These are phyloP conservation scores for Lotmaria passim DNA, from an alignment of 208 protist species.

Conservation along the genomic window DNA sequence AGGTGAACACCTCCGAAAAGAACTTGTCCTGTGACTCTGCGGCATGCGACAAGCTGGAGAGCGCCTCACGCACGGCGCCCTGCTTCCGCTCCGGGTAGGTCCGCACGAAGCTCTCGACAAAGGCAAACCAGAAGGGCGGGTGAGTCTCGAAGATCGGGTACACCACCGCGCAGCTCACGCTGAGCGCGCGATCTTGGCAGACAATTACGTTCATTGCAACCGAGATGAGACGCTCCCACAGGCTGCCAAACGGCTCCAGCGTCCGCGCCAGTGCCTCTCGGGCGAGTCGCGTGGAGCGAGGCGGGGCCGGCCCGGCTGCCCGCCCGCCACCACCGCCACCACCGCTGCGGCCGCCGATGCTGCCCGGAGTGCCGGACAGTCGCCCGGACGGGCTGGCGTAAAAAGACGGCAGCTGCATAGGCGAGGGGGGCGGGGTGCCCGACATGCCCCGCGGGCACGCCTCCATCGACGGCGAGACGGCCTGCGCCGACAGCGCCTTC, in stretches of 20 bases:
- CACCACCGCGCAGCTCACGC: slow-evolving; percentile 69
- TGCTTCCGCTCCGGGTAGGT: slow-evolving; percentile 76
- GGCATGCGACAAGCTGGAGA: slow-evolving; percentile 64
- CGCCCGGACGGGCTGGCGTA: slow-evolving; percentile 49
- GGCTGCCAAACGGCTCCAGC: slow-evolving; percentile 66
- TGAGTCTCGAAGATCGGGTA: slow-evolving; percentile 86
- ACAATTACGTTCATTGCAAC: slow-evolving; percentile 86
- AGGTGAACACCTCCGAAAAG: slow-evolving; percentile 82
- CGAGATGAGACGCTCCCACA: slow-evolving; percentile 77
- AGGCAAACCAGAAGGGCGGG: slow-evolving; percentile 82
- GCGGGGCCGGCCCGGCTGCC: slow-evolving; percentile 3
- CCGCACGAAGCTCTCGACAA: slow-evolving; percentile 71
- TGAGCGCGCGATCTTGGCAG: slow-evolving; percentile 78
- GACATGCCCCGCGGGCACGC: slow-evolving; percentile 21
- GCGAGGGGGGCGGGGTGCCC: slow-evolving; percentile 48
- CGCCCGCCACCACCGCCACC: slow-evolving; percentile 22
- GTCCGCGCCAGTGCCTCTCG: slow-evolving; percentile 55
- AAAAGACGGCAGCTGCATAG: slow-evolving; percentile 53
- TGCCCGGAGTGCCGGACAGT: slow-evolving; percentile 42
- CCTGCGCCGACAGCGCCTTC: slow-evolving; percentile 56
- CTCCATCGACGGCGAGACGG: slow-evolving; percentile 22
- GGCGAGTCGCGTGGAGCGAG: slow-evolving; percentile 38
- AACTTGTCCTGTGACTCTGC: slow-evolving; percentile 76
- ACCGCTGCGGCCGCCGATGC: slow-evolving; percentile 29
- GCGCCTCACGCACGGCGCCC: slow-evolving; percentile 61